phyloP scores from a whole-genome alignment of 108 stramenopile species.

The Fragilaria crotonensis region DNA sequence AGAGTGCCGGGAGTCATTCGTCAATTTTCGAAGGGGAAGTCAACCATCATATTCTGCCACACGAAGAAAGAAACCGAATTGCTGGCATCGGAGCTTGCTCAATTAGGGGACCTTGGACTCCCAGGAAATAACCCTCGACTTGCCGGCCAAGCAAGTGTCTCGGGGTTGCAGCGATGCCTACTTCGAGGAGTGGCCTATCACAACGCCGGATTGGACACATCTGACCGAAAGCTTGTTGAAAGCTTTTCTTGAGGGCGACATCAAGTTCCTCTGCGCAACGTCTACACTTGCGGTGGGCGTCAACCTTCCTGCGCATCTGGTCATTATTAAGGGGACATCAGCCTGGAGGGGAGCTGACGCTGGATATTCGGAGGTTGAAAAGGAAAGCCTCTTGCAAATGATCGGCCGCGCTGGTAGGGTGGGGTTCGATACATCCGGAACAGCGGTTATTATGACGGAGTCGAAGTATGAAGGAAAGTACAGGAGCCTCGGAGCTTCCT shows the following conservation, averaged over 20 bases:
- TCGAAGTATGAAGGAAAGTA: constrained; percentile 30
- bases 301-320: constrained; percentile 94
- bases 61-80: constrained; percentile 87
- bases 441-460: constrained; percentile 82
- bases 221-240: constrained; percentile 75
- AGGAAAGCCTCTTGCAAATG: constrained; percentile 90
- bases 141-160: constrained; percentile 31
- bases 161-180: constrained; percentile 53
- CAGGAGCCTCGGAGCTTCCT: constrained; percentile 28
- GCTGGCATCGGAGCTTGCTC: constrained; percentile 52
- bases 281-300: constrained; percentile 96
- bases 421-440: constrained; percentile 92
- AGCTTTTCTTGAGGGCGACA: constrained; percentile 60
- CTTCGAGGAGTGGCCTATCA: constrained; percentile 81
- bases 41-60: constrained; percentile 91
- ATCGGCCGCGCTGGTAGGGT: constrained; percentile 95
- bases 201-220: constrained; percentile 71
- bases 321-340: constrained; percentile 88
- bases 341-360: constrained; percentile 77
- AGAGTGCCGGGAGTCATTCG: constrained; percentile 66
- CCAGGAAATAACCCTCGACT: constrained; percentile 11
- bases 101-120: constrained; percentile 14
- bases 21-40: constrained; percentile 71
- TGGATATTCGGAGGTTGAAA: constrained; percentile 82
- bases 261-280: constrained; percentile 84